Percentiles rank a stretch among this genome's conserved stretches.
These are phyloP conservation scores for Tylopilus sp. DNA, from an alignment of 768 basidiomycete genomes.

Conservation along the genomic window DNA sequence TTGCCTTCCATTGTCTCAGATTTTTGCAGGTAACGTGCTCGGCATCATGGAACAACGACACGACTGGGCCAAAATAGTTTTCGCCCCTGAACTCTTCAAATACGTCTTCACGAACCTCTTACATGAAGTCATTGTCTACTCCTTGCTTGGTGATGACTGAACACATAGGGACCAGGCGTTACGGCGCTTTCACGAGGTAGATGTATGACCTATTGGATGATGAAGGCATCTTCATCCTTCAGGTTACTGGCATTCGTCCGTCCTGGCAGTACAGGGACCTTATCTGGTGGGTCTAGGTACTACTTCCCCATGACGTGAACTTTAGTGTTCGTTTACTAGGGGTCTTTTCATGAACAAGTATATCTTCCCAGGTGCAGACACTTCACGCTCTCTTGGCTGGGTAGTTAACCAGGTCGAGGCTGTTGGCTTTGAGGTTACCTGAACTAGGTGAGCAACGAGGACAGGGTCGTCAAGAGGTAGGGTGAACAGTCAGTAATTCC, in stretches of 20 bases:
- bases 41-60: constrained; percentile 93
- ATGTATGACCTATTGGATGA: constrained; percentile 93
- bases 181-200: constrained; percentile 83
- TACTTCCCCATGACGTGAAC: background rate
- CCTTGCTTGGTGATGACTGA: constrained; percentile 96
- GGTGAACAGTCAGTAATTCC: too few species aligned
- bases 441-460: constrained; percentile 95
- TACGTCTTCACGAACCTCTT: constrained; percentile 74
- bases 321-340: constrained; percentile 39
- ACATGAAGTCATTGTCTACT: constrained; percentile 91
- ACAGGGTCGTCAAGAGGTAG: constrained; percentile 82
- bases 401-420: constrained; percentile 83
- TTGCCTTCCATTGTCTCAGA: too few species aligned
- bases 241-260: too few species aligned
- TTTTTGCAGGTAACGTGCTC: constrained; percentile 88
- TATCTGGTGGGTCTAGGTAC: constrained; percentile 63
- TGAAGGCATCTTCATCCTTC: constrained; percentile 90
- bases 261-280: constrained; percentile 99
- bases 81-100: constrained; percentile 84
- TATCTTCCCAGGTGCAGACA: constrained; percentile 98
- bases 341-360: constrained; percentile 99
- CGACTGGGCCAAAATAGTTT: constrained; percentile 91
- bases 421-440: constrained; percentile 97
- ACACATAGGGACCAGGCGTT: constrained; percentile 95
- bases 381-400: constrained; percentile 94